Evolutionary conservation across 176 grass and related monocot genomes (phyloP).

Genomic region (Musa acuminata): DNA sequence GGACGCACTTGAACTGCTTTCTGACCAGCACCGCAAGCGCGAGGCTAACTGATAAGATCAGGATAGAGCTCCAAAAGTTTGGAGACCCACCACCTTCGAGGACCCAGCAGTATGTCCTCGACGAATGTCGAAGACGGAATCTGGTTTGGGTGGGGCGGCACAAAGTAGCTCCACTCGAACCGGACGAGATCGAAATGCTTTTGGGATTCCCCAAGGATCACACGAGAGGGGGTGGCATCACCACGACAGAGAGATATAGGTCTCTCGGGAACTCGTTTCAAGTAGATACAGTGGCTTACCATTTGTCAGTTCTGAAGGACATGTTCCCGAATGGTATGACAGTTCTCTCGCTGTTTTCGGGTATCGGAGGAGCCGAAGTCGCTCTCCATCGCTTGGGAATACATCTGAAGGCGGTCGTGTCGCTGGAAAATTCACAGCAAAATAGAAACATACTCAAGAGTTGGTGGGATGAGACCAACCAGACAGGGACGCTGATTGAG

Average conservation of each 20-base stretch:
- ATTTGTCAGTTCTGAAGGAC: conserved; percentile 50
- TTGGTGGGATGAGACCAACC: conserved; percentile 80
- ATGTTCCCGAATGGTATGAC: conserved; percentile 66
- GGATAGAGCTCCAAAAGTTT: conserved; percentile 17
- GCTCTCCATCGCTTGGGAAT: conserved; percentile 70
- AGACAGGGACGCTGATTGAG: conserved; percentile 52
- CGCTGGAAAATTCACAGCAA: conserved; percentile 57
- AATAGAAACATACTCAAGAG: conserved; percentile 50
- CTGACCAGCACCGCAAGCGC: conserved; percentile 58
- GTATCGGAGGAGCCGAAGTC: conserved; percentile 91
- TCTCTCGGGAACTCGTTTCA: conserved; percentile 80
- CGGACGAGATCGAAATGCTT: conserved; percentile 64
- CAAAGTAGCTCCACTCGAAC: conserved; percentile 65
- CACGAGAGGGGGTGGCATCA: conserved; percentile 49
- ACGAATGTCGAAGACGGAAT: conserved; percentile 77
- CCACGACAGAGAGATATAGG: conserved; percentile 53
- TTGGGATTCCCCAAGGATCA: conserved; percentile 76
- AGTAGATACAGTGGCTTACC: conserved; percentile 71
- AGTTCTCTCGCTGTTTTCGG: conserved; percentile 63
- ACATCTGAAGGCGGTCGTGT: conserved; percentile 46
- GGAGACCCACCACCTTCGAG: conserved; percentile 28
- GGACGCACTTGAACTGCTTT: conserved; percentile 76
- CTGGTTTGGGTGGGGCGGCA: conserved; percentile 70
- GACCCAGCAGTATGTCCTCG: conserved; percentile 43
- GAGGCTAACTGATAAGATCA: conserved; percentile 40